A percentile compares a stretch with the other conserved stretches of the same genome.
phyloP scores from a whole-genome alignment of 2,329 filamentous ascomycete species.

The Pseudogymnoascus sp. region DNA sequence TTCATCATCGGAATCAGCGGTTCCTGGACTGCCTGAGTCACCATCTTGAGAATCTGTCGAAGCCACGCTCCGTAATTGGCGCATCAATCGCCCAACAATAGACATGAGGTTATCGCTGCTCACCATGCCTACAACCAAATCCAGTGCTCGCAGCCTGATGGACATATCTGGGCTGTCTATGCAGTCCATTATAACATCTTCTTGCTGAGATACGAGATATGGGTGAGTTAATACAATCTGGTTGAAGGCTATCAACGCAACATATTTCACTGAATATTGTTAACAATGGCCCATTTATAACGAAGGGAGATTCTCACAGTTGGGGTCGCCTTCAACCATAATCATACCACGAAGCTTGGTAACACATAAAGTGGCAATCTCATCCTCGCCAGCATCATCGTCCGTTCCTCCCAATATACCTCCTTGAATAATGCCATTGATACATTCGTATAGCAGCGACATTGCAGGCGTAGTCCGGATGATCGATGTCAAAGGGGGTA shows the following conservation, averaged over 20 bases:
- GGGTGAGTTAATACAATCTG: conserved; percentile 88
- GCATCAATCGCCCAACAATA: conserved; percentile 80
- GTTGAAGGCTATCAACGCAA: conserved; percentile 89
- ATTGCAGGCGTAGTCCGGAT: conserved; percentile 94
- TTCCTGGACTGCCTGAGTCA: conserved; percentile 12
- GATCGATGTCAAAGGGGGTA: conserved; percentile 84
- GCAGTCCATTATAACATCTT: conserved; percentile 93
- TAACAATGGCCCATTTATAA: conserved; percentile 15
- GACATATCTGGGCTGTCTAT: conserved; percentile 95
- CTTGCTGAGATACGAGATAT: conserved; percentile 80
- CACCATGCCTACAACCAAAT: conserved; percentile 91
- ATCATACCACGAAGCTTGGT: conserved; percentile 92
- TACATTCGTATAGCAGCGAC: conserved; percentile 97
- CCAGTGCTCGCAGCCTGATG: conserved; percentile 85
- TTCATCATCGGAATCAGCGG: conserved; percentile 48
- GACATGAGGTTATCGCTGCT: conserved; percentile 75
- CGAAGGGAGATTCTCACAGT: conserved; percentile 53
- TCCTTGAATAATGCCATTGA: conserved; percentile 96
- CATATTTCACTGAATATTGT: conserved; percentile 72
- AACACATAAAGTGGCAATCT: conserved; percentile 87
- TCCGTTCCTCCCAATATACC: conserved; percentile 82
- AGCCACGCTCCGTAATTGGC: conserved; percentile 68
- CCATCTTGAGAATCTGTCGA: conserved; percentile 39
- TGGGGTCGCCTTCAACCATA: conserved; percentile 85
- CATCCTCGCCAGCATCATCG: conserved; percentile 73